phyloP scores from a whole-genome alignment of 2,329 filamentous ascomycete species.

The Cadophora gregata region DNA sequence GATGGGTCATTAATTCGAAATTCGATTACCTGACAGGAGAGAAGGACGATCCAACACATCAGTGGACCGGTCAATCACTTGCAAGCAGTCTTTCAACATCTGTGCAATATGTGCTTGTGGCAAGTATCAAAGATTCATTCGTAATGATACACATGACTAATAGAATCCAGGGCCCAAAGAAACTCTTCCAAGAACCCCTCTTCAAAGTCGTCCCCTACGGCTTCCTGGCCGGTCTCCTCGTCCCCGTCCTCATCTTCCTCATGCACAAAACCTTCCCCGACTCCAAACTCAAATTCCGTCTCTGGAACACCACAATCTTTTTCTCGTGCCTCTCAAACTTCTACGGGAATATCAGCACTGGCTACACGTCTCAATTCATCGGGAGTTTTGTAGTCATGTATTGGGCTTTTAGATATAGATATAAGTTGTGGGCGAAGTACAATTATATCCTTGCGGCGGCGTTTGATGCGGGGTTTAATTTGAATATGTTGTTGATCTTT shows the following conservation, averaged over 20 bases:
- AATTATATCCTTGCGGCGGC: slow-evolving; percentile 68
- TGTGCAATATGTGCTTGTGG: slow-evolving; percentile 65
- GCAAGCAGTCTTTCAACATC: slow-evolving; percentile 58
- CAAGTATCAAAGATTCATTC: slow-evolving; percentile 26
- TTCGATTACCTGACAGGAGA: slow-evolving; percentile 58
- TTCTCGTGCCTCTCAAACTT: slow-evolving; percentile 60
- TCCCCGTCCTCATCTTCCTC: slow-evolving; percentile 54
- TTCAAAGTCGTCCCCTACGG: slow-evolving; percentile 58
- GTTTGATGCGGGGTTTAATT: slow-evolving; percentile 66
- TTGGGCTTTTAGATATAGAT: slow-evolving; percentile 60
- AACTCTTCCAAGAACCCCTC: slow-evolving; percentile 55
- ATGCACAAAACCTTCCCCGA: slow-evolving; percentile 60
- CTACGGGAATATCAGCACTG: slow-evolving; percentile 67
- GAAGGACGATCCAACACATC: slow-evolving; percentile 59
- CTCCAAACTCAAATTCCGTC: slow-evolving; percentile 51
- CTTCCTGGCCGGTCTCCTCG: slow-evolving; percentile 56
- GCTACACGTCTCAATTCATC: slow-evolving; percentile 61
- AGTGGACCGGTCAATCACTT: slow-evolving; percentile 65
- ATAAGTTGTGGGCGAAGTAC: slow-evolving; percentile 63
- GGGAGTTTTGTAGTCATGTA: slow-evolving; percentile 66
- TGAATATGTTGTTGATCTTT: slow-evolving; percentile 67
- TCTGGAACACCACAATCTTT: slow-evolving; percentile 69
- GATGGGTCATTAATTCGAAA: slow-evolving; percentile 64
- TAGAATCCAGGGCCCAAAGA: slow-evolving; percentile 49
- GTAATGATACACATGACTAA: neutral